Conservation (phyloP, 768 basidiomycete genomes). For the Russula earlei region DNA sequence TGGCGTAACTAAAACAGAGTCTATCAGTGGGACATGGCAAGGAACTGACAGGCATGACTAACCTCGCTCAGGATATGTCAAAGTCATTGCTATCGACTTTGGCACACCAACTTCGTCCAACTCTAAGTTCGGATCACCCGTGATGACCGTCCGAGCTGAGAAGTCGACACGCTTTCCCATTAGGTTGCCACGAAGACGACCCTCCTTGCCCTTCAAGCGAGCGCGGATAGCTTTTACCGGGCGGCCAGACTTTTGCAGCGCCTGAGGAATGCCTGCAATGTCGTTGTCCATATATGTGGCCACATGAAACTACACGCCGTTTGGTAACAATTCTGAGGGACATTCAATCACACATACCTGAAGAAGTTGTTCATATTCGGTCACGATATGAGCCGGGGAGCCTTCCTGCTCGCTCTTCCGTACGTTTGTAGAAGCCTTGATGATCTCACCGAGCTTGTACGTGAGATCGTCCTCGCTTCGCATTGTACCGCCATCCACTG, state of each 20-base stretch:
- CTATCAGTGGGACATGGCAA: slow-evolving; percentile 7
- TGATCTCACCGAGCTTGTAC: slow-evolving; percentile 93
- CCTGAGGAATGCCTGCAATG: slow-evolving; percentile 95
- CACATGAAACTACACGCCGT: slow-evolving; percentile 74
- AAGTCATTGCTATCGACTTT: slow-evolving; percentile 88
- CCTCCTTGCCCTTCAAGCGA: slow-evolving; percentile 97
- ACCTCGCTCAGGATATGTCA: slow-evolving; percentile 97
- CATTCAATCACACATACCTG: slow-evolving; percentile 50
- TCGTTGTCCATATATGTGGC: slow-evolving; percentile 99
- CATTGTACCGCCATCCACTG: slow-evolving; percentile 94
- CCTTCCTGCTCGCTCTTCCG: slow-evolving; percentile 92
- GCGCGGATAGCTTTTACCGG: slow-evolving; percentile 98
- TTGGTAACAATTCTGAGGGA: neutral
- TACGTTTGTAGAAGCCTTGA: slow-evolving; percentile 90
- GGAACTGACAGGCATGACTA: slow-evolving; percentile 19
- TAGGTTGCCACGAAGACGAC: slow-evolving; percentile 91
- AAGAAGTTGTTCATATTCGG: slow-evolving; percentile 90
- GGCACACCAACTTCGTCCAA: slow-evolving; percentile 97
- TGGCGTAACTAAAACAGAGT: slow-evolving; percentile 63
- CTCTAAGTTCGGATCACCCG: slow-evolving; percentile 95
- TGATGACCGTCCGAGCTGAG: slow-evolving; percentile 97
- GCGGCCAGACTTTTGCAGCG: slow-evolving; percentile 92
- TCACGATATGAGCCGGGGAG: slow-evolving; percentile 90
- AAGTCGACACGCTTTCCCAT: slow-evolving; percentile 99
- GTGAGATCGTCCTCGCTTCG: slow-evolving; percentile 97